These are phyloP conservation scores for Chalciporus pseudorubinellus DNA, from an alignment of 768 basidiomycete genomes.

Conservation along the genomic window DNA sequence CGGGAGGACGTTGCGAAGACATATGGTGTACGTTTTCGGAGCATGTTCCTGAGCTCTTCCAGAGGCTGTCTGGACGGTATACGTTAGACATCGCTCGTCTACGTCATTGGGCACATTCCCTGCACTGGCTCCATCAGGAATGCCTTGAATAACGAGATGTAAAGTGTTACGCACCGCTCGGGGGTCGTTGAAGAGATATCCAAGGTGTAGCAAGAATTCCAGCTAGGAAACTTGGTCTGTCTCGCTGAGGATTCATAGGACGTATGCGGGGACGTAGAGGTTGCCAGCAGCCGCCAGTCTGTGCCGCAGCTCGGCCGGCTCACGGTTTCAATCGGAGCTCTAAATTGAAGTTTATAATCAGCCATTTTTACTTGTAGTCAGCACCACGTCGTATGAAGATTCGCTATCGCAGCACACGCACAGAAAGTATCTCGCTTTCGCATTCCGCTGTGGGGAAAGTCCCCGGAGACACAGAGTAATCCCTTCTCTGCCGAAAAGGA, in stretches of 20 bases:
- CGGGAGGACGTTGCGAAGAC: constrained; percentile 63
- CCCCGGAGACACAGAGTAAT: constrained; percentile 82
- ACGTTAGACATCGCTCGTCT: constrained; percentile 66
- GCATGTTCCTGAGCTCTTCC: constrained; percentile 50
- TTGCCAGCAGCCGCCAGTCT: no score
- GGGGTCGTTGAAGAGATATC: constrained; percentile 25
- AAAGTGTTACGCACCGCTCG: constrained; percentile 16
- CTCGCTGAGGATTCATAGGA: background rate
- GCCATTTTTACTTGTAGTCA: constrained; percentile 25
- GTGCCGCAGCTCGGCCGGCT: background rate
- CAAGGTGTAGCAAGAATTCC: constrained; percentile 4
- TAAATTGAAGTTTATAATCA: constrained; percentile 3
- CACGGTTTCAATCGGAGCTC: constrained; percentile 19
- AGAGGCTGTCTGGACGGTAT: constrained; percentile 55
- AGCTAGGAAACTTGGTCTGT: background rate
- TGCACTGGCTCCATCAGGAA: constrained; percentile 19
- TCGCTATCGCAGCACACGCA: constrained; percentile 83
- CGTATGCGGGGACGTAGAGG: background rate
- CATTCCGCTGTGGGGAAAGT: constrained; percentile 85
- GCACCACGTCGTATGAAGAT: constrained; percentile 65
- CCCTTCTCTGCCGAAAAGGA: constrained; percentile 57
- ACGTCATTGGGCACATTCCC: constrained; percentile 56
- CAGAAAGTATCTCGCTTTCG: constrained; percentile 52
- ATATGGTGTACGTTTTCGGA: constrained; percentile 57
- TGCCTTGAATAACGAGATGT: background rate